A percentile compares a stretch with the other conserved stretches of the same genome.
Conservation (phyloP, 2,329 filamentous ascomycete genomes). For the Trichophyton equinum region DNA sequence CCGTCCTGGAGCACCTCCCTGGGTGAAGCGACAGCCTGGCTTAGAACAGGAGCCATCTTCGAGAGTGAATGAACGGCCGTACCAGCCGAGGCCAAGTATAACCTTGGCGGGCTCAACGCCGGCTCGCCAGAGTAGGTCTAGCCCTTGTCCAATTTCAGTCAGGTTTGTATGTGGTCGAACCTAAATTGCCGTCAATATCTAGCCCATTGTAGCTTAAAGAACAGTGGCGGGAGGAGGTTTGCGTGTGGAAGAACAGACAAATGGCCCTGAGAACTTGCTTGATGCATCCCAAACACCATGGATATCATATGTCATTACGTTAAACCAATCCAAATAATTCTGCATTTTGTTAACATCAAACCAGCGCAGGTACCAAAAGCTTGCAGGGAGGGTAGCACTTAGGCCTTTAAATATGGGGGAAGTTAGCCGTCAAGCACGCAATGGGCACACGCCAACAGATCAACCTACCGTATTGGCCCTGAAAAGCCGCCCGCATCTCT, state of each 20-base stretch:
- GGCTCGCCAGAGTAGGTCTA: conserved; percentile 20
- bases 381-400: conserved; percentile 8
- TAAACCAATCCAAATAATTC: conserved; percentile 17
- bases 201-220: background rate
- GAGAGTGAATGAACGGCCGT: conserved; percentile 31
- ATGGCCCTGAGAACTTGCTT: background rate
- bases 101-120: conserved; percentile 18
- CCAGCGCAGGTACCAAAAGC: conserved; percentile 15
- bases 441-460: background rate
- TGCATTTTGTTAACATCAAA: conserved; percentile 17
- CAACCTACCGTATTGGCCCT: background rate
- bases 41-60: conserved; percentile 11
- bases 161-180: conserved; percentile 16
- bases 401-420: background rate
- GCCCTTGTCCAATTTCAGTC: conserved; percentile 14
- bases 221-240: background rate
- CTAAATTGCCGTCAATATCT: background rate
- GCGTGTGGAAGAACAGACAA: background rate
- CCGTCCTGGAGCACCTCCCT: conserved; percentile 17
- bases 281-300: conserved; percentile 8
- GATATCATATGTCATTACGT: conserved; percentile 21
- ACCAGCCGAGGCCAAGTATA: conserved; percentile 34
- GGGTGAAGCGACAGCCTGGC: conserved; percentile 18
- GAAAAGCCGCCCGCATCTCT: background rate
- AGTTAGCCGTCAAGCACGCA: background rate